Conservation (phyloP, 148 eudicot species). For the Rhododendron molle region DNA sequence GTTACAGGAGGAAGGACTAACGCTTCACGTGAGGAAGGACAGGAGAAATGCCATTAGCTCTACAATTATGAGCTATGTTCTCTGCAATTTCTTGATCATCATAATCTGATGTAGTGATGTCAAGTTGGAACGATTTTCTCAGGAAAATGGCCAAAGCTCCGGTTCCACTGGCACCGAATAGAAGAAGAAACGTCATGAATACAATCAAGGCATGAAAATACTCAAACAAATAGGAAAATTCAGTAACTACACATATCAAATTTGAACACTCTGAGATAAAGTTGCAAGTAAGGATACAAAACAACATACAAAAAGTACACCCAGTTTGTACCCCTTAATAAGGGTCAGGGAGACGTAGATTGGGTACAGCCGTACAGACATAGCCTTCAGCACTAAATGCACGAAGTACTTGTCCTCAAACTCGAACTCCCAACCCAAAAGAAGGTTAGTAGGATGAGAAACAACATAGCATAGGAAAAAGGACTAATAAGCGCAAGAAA, state of each 20-base stretch:
- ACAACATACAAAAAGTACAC: not conserved
- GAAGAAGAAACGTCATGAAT: constrained; percentile 1
- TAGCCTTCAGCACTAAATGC: not conserved
- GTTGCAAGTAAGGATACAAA: not conserved
- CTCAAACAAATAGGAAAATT: not conserved
- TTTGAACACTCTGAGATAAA: not conserved
- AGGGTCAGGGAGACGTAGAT: not conserved
- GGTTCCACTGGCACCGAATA: constrained; percentile 58
- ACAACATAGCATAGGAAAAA: not conserved
- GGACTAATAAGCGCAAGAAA: not conserved
- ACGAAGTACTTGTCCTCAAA: not conserved
- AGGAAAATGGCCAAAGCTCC: constrained; percentile 93
- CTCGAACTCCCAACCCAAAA: not conserved
- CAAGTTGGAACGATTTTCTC: constrained; percentile 58
- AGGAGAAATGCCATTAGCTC: constrained; percentile 60
- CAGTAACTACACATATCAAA: not conserved
- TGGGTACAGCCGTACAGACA: not conserved
- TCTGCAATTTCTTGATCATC: constrained; percentile 89
- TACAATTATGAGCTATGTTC: constrained; percentile 83
- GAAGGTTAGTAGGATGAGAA: not conserved
- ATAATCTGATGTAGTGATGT: constrained; percentile 89
- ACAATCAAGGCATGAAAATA: constrained; percentile 4
- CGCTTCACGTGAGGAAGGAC: constrained; percentile 83
- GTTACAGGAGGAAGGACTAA: constrained; percentile 27
- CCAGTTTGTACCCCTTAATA: not conserved